A percentile compares a stretch with the other conserved stretches of the same genome.
Conservation (phyloP, 176 grass and related monocot genomes). For the Zoysia pacifica region DNA sequence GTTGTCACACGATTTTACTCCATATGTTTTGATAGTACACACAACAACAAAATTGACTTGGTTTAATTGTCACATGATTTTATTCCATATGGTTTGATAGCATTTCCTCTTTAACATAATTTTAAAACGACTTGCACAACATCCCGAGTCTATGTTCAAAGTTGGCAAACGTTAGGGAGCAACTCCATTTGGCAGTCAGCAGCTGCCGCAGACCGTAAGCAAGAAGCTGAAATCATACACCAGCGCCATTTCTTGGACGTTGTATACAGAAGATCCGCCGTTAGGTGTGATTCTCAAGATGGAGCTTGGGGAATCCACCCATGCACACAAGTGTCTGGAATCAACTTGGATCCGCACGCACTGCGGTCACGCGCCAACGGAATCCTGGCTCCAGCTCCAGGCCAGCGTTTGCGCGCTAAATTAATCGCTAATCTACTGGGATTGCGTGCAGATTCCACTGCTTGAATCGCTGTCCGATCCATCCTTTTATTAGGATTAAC, state of each 20-base stretch:
- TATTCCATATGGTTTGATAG: not conserved
- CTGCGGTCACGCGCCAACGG: not conserved
- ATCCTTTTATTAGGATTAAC: not conserved
- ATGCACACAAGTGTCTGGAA: not conserved
- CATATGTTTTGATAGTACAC: not conserved
- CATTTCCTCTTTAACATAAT: not conserved
- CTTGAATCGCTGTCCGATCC: not conserved
- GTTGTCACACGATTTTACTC: not conserved
- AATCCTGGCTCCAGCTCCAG: not conserved
- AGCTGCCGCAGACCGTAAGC: not conserved
- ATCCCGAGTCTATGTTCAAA: not conserved
- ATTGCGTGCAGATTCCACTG: slow-evolving; percentile 12
- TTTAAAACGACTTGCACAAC: not conserved
- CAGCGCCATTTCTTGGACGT: no score
- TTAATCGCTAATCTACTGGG: not conserved
- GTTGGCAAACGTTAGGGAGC: not conserved
- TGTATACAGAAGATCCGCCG: slow-evolving; percentile 11
- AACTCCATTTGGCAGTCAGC: not conserved
- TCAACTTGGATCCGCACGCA: not conserved
- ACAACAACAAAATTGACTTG: not conserved
- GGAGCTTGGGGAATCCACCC: slow-evolving; percentile 31
- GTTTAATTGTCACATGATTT: not conserved
- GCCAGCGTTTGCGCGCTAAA: not conserved
- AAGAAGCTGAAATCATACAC: not conserved
- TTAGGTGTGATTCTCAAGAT: not conserved